A percentile compares a stretch with the other conserved stretches of the same genome.
phyloP scores from a whole-genome alignment of 2,329 filamentous ascomycete genomes.

The Exophiala alcalophila region DNA sequence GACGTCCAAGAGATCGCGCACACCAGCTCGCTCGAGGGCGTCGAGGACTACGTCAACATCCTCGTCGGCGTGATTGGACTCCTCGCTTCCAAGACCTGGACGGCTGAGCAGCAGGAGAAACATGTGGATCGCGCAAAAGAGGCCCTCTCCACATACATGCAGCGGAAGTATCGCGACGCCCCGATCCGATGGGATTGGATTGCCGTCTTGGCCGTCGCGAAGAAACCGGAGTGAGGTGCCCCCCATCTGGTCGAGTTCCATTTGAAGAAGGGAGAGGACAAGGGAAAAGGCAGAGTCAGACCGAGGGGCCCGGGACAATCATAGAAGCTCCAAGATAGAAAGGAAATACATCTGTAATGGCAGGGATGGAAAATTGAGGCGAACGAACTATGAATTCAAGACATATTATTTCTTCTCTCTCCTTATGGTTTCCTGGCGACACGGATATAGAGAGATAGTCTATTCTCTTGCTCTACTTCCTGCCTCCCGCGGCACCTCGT shows the following conservation, averaged over 20 bases:
- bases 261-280: neutral
- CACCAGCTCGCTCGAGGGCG: constrained; percentile 1
- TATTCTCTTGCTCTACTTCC: too few relatives aligned
- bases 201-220: constrained; percentile 35
- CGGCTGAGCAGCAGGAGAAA: constrained; percentile 16
- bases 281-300: too few relatives aligned
- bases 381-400: too few relatives aligned
- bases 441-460: too few relatives aligned
- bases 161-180: constrained; percentile 18
- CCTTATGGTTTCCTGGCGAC: too few relatives aligned
- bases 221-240: constrained; percentile 31
- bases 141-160: constrained; percentile 17
- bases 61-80: constrained; percentile 13
- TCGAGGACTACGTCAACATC: constrained; percentile 8
- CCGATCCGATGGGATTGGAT: constrained; percentile 24
- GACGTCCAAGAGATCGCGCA: constrained; percentile 6
- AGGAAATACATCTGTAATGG: too few relatives aligned
- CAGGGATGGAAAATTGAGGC: too few relatives aligned
- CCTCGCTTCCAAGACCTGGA: constrained; percentile 11
- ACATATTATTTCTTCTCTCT: too few relatives aligned
- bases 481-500: too few relatives aligned
- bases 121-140: constrained; percentile 9
- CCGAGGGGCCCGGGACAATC: too few relatives aligned
- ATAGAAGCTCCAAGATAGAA: too few relatives aligned
- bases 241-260: too few relatives aligned